Evolutionary conservation across 2,329 filamentous ascomycete genomes (phyloP).

Genomic region (Fusarium sp.): DNA sequence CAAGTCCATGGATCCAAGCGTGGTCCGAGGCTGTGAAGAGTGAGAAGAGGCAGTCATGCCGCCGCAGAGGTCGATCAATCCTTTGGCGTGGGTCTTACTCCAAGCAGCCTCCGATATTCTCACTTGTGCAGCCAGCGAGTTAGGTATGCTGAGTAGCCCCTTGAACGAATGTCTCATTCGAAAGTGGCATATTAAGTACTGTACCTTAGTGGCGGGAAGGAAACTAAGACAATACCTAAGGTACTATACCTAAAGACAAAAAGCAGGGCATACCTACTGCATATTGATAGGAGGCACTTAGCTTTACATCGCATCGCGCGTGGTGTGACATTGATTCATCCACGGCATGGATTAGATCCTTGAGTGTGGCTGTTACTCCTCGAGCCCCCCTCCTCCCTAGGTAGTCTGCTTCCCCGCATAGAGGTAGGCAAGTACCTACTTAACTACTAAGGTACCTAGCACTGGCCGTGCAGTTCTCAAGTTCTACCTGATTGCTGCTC

Average conservation of each 20-base stretch:
- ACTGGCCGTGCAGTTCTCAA: not conserved
- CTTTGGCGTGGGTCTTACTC: slow-evolving; percentile 14
- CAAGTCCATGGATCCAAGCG: slow-evolving; percentile 17
- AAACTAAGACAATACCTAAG: not conserved
- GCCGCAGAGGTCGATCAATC: not conserved
- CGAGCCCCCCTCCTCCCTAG: slow-evolving; percentile 18
- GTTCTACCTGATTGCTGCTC: not conserved
- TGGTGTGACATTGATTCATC: slow-evolving; percentile 42
- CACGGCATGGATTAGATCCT: slow-evolving; percentile 2
- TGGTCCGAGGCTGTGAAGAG: slow-evolving; percentile 17
- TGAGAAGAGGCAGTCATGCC: slow-evolving; percentile 19
- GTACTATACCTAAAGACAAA: not conserved
- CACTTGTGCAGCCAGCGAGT: not conserved
- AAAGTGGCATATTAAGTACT: too few species aligned
- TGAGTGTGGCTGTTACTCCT: slow-evolving; percentile 25
- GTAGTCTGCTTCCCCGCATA: slow-evolving; percentile 44
- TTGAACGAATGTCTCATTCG: not conserved
- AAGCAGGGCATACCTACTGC: not conserved
- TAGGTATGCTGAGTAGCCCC: not conserved
- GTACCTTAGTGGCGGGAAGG: not conserved
- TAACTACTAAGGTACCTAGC: too few species aligned
- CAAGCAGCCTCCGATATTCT: not conserved
- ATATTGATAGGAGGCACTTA: slow-evolving; percentile 9
- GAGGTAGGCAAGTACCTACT: too few species aligned
- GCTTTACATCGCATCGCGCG: slow-evolving; percentile 9